Evolutionary conservation across 768 basidiomycete species (phyloP).

Genomic region (Leucosporidium yakuticum): DNA sequence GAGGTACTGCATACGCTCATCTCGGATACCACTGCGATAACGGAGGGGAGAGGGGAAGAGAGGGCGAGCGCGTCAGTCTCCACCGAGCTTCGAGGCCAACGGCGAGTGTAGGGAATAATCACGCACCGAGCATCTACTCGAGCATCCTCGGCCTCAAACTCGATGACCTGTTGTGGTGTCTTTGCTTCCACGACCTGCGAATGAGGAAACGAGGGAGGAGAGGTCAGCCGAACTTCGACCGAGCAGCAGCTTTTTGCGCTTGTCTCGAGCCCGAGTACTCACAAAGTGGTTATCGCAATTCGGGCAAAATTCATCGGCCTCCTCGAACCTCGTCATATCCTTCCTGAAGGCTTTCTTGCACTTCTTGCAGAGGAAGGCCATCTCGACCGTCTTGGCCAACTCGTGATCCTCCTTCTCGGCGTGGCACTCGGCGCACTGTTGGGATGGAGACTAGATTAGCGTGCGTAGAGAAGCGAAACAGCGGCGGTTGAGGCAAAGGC

Average conservation of each 20-base stretch:
- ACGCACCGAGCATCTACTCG: slow-evolving; percentile 76
- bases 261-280: slow-evolving; percentile 42
- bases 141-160: slow-evolving; percentile 86
- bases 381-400: slow-evolving; percentile 70
- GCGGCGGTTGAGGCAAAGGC: neutral
- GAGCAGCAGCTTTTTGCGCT: too few species aligned
- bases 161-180: slow-evolving; percentile 45
- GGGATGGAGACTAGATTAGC: neutral
- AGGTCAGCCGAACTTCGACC: neutral
- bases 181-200: neutral
- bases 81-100: neutral
- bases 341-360: slow-evolving; percentile 95
- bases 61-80: neutral
- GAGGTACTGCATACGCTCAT: slow-evolving; percentile 62
- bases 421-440: slow-evolving; percentile 81
- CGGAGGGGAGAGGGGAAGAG: neutral
- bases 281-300: slow-evolving; percentile 99
- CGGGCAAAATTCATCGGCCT: slow-evolving; percentile 96
- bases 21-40: slow-evolving; percentile 69
- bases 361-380: slow-evolving; percentile 78
- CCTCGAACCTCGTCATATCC: slow-evolving; percentile 85
- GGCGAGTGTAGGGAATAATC: neutral
- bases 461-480: too few species aligned
- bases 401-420: slow-evolving; percentile 70
- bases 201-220: neutral